Percentiles rank a stretch among this genome's conserved stretches.
These are phyloP conservation scores for Candida sphagnicola DNA, from an alignment of 805 yeast species.

Conservation along the genomic window DNA sequence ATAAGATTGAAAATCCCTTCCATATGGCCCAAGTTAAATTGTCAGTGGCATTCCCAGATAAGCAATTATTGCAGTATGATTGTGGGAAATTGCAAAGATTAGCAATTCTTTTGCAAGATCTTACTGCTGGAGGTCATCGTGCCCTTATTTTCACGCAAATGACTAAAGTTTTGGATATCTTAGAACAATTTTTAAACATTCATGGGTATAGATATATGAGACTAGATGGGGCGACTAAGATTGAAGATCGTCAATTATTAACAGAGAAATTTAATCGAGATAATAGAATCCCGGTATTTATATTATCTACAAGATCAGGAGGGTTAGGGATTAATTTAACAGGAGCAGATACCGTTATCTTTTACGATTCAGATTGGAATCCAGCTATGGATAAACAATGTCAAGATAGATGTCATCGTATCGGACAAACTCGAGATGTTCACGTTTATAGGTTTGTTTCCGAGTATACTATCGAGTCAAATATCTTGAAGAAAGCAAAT, in stretches of 20 bases:
- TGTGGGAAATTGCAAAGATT: slow-evolving; percentile 94
- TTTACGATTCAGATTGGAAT: slow-evolving; percentile 98
- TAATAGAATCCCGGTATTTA: slow-evolving; percentile 81
- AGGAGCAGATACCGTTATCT: slow-evolving; percentile 98
- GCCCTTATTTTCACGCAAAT: slow-evolving; percentile 96
- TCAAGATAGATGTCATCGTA: slow-evolving; percentile 98
- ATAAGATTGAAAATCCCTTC: slow-evolving; percentile 52
- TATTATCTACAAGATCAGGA: slow-evolving; percentile 93
- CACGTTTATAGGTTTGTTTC: slow-evolving; percentile 95
- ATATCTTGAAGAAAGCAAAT: slow-evolving; percentile 88
- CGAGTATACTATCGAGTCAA: slow-evolving; percentile 93
- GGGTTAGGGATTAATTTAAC: slow-evolving; percentile 96
- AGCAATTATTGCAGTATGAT: slow-evolving; percentile 85
- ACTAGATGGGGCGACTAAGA: slow-evolving; percentile 94
- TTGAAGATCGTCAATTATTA: slow-evolving; percentile 91
- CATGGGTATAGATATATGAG: slow-evolving; percentile 95
- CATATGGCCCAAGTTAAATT: slow-evolving; percentile 82
- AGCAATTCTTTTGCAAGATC: slow-evolving; percentile 67
- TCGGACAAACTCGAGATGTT: slow-evolving; percentile 97
- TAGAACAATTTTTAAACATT: slow-evolving; percentile 89
- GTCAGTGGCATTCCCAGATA: slow-evolving; percentile 95
- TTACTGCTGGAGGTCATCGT: slow-evolving; percentile 85
- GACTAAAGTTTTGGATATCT: slow-evolving; percentile 92
- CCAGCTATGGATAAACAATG: slow-evolving; percentile 99
- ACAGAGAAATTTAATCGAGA: slow-evolving; percentile 93